Evolutionary conservation across 2,329 filamentous ascomycete species (phyloP).

Genomic region (Penicillium sp.): DNA sequence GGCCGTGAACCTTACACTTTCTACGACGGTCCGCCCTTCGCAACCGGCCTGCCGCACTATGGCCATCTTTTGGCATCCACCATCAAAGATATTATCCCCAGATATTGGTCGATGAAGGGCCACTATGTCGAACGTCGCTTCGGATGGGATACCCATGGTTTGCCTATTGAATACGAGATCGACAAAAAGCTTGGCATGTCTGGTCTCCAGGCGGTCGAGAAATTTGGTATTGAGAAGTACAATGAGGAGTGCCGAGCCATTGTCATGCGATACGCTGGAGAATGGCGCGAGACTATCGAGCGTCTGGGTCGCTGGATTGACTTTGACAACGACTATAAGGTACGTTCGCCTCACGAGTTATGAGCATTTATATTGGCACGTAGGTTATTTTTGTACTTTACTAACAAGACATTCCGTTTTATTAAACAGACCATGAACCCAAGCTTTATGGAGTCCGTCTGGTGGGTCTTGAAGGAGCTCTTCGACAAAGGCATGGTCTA

Average conservation of each 20-base stretch:
- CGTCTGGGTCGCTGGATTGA: conserved; percentile 93
- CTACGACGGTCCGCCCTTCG: conserved; percentile 83
- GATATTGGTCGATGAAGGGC: conserved; percentile 98
- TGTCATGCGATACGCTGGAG: conserved; percentile 83
- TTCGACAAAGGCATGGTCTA: conserved; percentile 90
- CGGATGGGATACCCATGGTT: conserved; percentile 72
- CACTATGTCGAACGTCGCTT: conserved; percentile 89
- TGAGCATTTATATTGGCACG: neutral
- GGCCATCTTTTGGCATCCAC: conserved; percentile 84
- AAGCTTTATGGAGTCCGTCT: conserved; percentile 92
- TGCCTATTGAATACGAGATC: conserved; percentile 96
- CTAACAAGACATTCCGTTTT: neutral
- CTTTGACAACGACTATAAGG: conserved; percentile 97
- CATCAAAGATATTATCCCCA: conserved; percentile 94
- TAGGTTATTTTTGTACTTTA: neutral
- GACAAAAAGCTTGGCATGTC: conserved; percentile 93
- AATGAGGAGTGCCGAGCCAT: conserved; percentile 90
- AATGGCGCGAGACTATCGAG: conserved; percentile 88
- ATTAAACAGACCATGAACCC: conserved; percentile 75
- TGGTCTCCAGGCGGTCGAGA: conserved; percentile 79
- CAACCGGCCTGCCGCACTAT: conserved; percentile 67
- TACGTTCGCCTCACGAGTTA: conserved; percentile 28
- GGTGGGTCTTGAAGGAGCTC: conserved; percentile 66
- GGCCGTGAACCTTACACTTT: conserved; percentile 86
- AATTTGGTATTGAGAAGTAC: conserved; percentile 84